Conservation (phyloP, 2,329 filamentous ascomycete genomes). For the Sporothrix luriei region DNA sequence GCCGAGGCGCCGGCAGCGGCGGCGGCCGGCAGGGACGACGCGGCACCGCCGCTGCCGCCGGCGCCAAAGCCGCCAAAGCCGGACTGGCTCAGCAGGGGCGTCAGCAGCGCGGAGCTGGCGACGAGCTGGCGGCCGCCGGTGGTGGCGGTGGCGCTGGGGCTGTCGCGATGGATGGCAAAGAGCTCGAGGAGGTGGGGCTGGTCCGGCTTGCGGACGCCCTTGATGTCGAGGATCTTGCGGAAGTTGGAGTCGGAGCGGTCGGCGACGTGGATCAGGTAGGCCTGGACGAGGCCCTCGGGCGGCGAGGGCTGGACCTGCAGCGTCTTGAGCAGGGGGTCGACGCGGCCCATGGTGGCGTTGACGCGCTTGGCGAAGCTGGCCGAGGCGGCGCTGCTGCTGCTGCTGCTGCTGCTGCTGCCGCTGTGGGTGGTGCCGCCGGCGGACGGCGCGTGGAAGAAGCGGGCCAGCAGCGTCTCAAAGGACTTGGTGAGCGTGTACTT, state of each 20-base stretch:
- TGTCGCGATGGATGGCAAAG: conserved; percentile 78
- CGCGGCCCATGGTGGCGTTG: conserved; percentile 77
- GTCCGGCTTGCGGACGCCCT: conserved; percentile 84
- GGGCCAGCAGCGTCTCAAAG: conserved; percentile 68
- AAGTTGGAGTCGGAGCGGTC: conserved; percentile 95
- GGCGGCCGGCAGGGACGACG: conserved; percentile 44
- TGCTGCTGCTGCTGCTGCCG: too few species aligned
- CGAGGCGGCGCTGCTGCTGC: conserved; percentile 47
- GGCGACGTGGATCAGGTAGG: conserved; percentile 94
- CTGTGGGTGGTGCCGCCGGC: conserved; percentile 38
- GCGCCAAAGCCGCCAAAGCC: conserved; percentile 45
- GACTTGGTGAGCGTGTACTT: conserved; percentile 86
- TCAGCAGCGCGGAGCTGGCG: conserved; percentile 69
- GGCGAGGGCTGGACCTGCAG: conserved; percentile 90
- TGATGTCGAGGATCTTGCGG: conserved; percentile 91
- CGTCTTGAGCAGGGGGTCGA: conserved; percentile 93
- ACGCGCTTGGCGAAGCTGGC: conserved; percentile 82
- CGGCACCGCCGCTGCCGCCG: conserved; percentile 43
- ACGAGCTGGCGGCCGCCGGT: conserved; percentile 68
- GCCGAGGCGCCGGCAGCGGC: background rate
- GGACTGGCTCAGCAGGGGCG: conserved; percentile 60
- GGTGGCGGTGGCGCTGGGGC: conserved; percentile 60
- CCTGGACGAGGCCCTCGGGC: conserved; percentile 91
- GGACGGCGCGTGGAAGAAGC: conserved; percentile 58
- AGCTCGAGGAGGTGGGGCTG: conserved; percentile 82